Conservation (phyloP, 345 rosid genomes). For the Camelina hispida region DNA sequence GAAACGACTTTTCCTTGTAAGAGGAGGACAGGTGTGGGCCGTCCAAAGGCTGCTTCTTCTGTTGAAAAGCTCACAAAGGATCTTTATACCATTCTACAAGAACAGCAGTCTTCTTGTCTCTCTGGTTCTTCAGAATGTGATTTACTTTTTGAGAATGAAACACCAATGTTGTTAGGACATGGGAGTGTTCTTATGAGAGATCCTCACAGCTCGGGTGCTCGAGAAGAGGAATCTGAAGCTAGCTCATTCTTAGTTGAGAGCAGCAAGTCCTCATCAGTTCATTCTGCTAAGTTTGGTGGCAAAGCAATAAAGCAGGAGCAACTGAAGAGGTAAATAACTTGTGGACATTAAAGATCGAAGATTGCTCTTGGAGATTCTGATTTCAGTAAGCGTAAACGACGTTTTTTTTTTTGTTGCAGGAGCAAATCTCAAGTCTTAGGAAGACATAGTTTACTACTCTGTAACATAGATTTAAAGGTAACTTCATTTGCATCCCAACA, state of each 20-base stretch:
- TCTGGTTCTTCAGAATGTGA: constrained; percentile 89
- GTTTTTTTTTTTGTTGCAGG: constrained; percentile 54
- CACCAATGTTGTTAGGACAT: constrained; percentile 95
- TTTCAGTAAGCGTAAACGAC: not conserved
- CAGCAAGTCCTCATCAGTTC: constrained; percentile 45
- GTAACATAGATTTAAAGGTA: constrained; percentile 81
- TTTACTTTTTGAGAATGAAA: constrained; percentile 84
- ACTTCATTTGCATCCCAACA: constrained; percentile 38
- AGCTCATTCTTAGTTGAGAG: constrained; percentile 90
- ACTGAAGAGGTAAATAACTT: constrained; percentile 60
- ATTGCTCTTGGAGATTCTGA: constrained; percentile 9
- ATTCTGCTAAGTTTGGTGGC: constrained; percentile 42
- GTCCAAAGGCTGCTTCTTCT: constrained; percentile 83
- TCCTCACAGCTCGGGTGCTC: constrained; percentile 65
- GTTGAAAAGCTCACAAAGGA: constrained; percentile 96
- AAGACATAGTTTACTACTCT: constrained; percentile 64
- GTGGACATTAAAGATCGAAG: constrained; percentile 1
- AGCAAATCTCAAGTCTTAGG: constrained; percentile 65
- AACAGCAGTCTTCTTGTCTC: constrained; percentile 90
- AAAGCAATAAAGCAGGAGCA: constrained; percentile 52
- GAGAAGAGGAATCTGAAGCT: constrained; percentile 98
- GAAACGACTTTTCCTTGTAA: constrained; percentile 80
- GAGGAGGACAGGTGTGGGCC: constrained; percentile 84
- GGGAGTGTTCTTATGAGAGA: constrained; percentile 91
- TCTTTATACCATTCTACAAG: constrained; percentile 83